phyloP scores from a whole-genome alignment of 768 basidiomycete genomes.

The Boletus huronensis region DNA sequence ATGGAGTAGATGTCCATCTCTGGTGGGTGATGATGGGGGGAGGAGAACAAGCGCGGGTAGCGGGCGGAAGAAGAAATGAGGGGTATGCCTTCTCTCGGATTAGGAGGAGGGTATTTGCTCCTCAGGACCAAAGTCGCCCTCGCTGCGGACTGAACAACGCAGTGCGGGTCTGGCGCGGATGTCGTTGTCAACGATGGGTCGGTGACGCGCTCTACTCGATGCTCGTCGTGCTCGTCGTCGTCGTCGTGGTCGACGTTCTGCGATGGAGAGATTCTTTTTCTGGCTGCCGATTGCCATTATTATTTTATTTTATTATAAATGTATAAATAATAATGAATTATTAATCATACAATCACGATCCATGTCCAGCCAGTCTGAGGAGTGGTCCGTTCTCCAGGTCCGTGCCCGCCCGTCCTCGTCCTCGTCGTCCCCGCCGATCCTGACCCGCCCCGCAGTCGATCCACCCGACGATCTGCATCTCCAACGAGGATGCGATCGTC shows the following conservation, averaged over 20 bases:
- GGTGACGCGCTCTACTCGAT: constrained; percentile 19
- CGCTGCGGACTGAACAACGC: constrained; percentile 1
- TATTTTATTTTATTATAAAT: constrained; percentile 1
- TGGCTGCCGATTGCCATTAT: constrained; percentile 4
- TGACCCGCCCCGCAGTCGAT: constrained; percentile 52
- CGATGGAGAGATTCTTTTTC: constrained; percentile 19
- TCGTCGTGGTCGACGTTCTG: constrained; percentile 20
- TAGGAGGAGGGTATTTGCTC: constrained; percentile 29
- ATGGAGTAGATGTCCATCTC: constrained; percentile 93
- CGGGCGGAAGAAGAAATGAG: constrained; percentile 4
- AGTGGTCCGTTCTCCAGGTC: constrained; percentile 28
- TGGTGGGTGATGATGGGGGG: not conserved
- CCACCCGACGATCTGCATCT: constrained; percentile 63
- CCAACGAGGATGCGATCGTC: constrained; percentile 34
- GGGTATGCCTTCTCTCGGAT: constrained; percentile 22
- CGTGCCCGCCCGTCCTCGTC: constrained; percentile 1
- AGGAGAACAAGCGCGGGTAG: constrained; percentile 1
- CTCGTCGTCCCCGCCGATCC: constrained; percentile 1
- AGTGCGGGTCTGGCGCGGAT: not conserved
- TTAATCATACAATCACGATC: constrained; percentile 3
- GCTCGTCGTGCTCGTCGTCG: constrained; percentile 16
- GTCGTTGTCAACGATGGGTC: constrained; percentile 7
- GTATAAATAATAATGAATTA: constrained; percentile 3
- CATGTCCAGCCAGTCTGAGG: constrained; percentile 5
- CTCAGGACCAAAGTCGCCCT: constrained; percentile 16